Conservation (phyloP, 2,329 filamentous ascomycete genomes). For the Talaromyces marneffei region DNA sequence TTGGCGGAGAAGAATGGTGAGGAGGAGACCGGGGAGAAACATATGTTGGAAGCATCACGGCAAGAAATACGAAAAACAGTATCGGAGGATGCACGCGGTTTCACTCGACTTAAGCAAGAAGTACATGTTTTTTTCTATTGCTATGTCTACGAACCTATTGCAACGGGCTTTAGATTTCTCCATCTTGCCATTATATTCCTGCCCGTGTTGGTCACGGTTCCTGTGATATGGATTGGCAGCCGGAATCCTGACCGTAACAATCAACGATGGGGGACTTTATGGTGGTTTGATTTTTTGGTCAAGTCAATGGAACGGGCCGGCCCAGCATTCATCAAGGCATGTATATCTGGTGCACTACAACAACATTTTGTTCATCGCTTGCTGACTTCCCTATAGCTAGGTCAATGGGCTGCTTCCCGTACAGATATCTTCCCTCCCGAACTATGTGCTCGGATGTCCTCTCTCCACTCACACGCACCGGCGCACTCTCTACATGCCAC, state of each 20-base stretch:
- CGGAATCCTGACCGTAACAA: constrained; percentile 60
- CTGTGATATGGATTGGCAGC: constrained; percentile 71
- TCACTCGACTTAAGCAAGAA: constrained; percentile 54
- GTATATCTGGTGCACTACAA: too few relatives aligned
- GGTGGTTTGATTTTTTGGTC: constrained; percentile 92
- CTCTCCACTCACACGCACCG: constrained; percentile 87
- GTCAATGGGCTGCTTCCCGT: constrained; percentile 95
- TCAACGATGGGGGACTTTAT: constrained; percentile 74
- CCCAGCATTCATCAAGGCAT: constrained; percentile 92
- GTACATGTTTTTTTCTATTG: constrained; percentile 62
- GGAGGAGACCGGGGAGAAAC: constrained; percentile 65
- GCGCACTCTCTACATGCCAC: constrained; percentile 80
- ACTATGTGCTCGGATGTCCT: constrained; percentile 89
- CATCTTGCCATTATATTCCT: constrained; percentile 85
- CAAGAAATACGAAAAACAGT: constrained; percentile 69
- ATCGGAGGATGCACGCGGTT: constrained; percentile 54
- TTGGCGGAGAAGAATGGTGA: constrained; percentile 48
- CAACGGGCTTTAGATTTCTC: constrained; percentile 79
- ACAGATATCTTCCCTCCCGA: constrained; percentile 93
- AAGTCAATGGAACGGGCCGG: constrained; percentile 86
- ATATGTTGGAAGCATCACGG: constrained; percentile 79
- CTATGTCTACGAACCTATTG: constrained; percentile 65
- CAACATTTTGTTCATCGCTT: too few relatives aligned
- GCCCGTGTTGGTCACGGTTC: constrained; percentile 75
- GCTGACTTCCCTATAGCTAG: constrained; percentile 54